Percentiles rank a stretch among this genome's conserved stretches.
Evolutionary conservation across 495 filamentous ascomycete species (phyloP).

Genomic region (Alectoria sarmentosa): DNA sequence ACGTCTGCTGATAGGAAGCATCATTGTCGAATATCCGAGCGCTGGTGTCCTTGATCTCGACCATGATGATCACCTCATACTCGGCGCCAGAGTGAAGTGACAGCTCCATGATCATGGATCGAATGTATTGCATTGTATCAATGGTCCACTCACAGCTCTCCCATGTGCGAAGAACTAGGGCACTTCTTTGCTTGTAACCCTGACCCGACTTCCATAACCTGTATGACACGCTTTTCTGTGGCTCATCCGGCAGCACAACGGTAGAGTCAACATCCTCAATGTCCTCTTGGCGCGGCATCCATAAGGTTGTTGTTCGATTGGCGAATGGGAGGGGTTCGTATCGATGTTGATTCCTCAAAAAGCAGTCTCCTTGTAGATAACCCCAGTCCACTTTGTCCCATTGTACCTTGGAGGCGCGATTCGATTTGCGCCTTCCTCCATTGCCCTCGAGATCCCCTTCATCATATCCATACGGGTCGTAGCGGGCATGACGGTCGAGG

Average conservation of each 20-base stretch:
- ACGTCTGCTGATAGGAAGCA: constrained; percentile 44
- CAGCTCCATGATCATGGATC: constrained; percentile 67
- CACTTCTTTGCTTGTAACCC: constrained; percentile 44
- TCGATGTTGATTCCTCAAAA: constrained; percentile 53
- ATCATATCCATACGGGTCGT: constrained; percentile 44
- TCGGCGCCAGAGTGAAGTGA: constrained; percentile 65
- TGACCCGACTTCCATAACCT: constrained; percentile 9
- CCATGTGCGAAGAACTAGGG: constrained; percentile 62
- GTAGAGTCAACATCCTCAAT: constrained; percentile 11
- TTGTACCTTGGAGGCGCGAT: constrained; percentile 34
- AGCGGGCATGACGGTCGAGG: constrained; percentile 50
- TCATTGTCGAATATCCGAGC: constrained; percentile 50
- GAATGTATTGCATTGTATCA: constrained; percentile 63
- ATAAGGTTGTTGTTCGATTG: constrained; percentile 11
- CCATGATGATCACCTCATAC: constrained; percentile 68
- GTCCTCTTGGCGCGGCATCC: constrained; percentile 18
- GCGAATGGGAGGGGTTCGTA: constrained; percentile 30
- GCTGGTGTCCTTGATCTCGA: constrained; percentile 59
- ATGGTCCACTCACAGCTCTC: constrained; percentile 60
- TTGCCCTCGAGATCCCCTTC: constrained; percentile 29
- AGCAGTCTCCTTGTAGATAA: constrained; percentile 56
- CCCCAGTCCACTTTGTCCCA: constrained; percentile 71
- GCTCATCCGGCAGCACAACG: constrained; percentile 11
- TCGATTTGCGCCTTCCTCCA: constrained; percentile 21
- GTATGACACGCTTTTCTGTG: constrained; percentile 3